Base-by-base conservation (phyloP, 768 basidiomycete species). In the Dacryopinax primogenitus region DNA sequence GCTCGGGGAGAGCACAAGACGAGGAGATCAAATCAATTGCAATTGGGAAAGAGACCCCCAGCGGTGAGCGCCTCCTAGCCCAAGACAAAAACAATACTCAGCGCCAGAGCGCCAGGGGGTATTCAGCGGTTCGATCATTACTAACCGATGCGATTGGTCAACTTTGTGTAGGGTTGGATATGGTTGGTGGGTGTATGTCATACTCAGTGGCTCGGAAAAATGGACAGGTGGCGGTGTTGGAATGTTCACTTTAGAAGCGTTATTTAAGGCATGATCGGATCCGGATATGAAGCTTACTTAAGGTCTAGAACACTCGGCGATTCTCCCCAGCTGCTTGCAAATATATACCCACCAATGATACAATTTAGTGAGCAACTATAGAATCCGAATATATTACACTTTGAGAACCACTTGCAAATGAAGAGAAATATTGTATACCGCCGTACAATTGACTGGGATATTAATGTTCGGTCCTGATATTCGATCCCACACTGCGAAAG, bases 231-330 rank as follows among this genome's bases (percentile, higher is more conserved):
- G 51, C 51, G 32, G 51, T 58, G 51, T 18, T 30, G 51, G 51
- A 58, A 58, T 58, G 51, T 58, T 21, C 26, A 58, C n/a, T 58
- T 58, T 58, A 18, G 51, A 58, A 58, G 26, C 13, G 51, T 30
- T 30, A 58, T 13, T 18, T 58, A 23, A 58, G 51, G 51, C 51
- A 58, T 30, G 23, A 15, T 18, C 7, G 15, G 9, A 58, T 9
- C 51, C 9, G 3, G 32, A 58, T 58, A 23, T 58, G 51, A 58
- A 58, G 26, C 51, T 28, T 58, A 30, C 51, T 58, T n/a, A n/a
- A n/a, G n/a, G n/a, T n/a, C n/a, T n/a, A n/a, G n/a, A n/a, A n/a
- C n/a, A n/a, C n/a, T n/a, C n/a, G n/a, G n/a, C n/a, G n/a, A n/a
- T n/a, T n/a, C n/a, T n/a, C n/a, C n/a, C n/a, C n/a, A n/a, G n/a